Evolutionary conservation across 352 stramenopile genomes (phyloP).

Genomic region (Blastocystis sp.): DNA sequence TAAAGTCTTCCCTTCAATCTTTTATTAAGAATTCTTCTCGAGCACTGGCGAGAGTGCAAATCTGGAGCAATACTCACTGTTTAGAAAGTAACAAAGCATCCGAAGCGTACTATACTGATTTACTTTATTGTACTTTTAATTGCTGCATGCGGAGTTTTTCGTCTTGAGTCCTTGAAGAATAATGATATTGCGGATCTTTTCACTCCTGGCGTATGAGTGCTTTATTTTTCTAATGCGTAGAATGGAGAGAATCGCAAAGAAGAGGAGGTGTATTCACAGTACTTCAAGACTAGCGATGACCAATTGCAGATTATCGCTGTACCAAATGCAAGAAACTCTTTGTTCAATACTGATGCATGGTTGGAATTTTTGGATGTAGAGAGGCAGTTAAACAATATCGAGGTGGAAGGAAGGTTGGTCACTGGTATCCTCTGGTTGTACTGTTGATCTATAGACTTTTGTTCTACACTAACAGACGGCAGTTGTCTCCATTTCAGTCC

Average conservation of each 20-base stretch:
- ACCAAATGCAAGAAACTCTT: not conserved
- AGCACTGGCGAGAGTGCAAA: not conserved
- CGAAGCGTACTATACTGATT: conserved; percentile 20
- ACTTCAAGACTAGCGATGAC: not conserved
- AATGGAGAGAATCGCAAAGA: conserved; percentile 16
- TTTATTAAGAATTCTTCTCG: not conserved
- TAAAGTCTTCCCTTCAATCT: not conserved
- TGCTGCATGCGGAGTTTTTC: not conserved
- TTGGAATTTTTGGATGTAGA: conserved; percentile 8
- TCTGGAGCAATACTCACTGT: not conserved
- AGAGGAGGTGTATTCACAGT: not conserved
- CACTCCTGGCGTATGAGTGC: not conserved
- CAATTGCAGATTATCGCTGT: conserved; percentile 22
- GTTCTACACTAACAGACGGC: not conserved
- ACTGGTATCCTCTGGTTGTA: not conserved
- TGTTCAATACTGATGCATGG: not conserved
- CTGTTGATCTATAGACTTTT: not conserved
- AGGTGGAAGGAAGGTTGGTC: not conserved
- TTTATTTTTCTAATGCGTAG: not conserved
- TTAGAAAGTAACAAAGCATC: conserved; percentile 5
- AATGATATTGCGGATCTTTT: conserved; percentile 49
- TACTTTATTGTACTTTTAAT: conserved; percentile 41
- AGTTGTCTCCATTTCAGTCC: conserved; percentile 43
- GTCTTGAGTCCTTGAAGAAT: not conserved
- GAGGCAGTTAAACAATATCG: not conserved